Conservation (phyloP, 1,284 basidiomycete genomes). For the Austropuccinia psidii region DNA sequence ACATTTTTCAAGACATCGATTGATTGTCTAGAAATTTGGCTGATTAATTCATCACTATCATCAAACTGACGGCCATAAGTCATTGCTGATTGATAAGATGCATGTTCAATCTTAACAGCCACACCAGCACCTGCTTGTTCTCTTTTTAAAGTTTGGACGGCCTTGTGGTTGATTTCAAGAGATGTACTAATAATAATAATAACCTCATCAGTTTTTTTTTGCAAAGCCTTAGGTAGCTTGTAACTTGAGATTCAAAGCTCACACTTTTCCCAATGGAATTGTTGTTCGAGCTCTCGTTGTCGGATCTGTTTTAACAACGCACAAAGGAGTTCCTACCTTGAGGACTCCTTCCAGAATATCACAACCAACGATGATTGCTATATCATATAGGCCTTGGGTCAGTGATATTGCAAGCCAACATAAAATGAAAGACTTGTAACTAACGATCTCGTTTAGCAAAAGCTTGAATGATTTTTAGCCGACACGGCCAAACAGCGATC, state of each 20-base stretch:
- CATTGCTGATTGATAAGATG: constrained; percentile 88
- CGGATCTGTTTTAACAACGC: constrained; percentile 83
- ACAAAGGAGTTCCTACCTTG: constrained; percentile 89
- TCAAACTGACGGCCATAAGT: constrained; percentile 87
- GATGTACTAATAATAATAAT: constrained; percentile 59
- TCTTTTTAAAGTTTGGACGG: constrained; percentile 72
- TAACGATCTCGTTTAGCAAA: constrained; percentile 94
- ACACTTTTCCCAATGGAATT: constrained; percentile 89
- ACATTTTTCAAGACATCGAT: constrained; percentile 89
- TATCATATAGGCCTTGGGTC: background rate
- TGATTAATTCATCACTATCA: constrained; percentile 88
- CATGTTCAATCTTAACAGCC: constrained; percentile 97
- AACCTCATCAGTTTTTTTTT: background rate
- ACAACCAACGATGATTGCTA: constrained; percentile 75
- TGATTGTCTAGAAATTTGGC: constrained; percentile 79
- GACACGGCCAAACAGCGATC: constrained; percentile 93
- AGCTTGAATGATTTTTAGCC: constrained; percentile 80
- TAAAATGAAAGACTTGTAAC: background rate
- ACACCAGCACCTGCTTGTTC: constrained; percentile 89
- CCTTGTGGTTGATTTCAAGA: constrained; percentile 86
- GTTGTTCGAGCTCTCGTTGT: constrained; percentile 81
- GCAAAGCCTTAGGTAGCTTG: background rate
- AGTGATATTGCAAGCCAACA: background rate
- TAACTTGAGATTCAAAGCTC: constrained; percentile 44
- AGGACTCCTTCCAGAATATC: constrained; percentile 90